Evolutionary conservation across 306 rosid genomes (phyloP).

Genomic region (Acmispon strigosus): DNA sequence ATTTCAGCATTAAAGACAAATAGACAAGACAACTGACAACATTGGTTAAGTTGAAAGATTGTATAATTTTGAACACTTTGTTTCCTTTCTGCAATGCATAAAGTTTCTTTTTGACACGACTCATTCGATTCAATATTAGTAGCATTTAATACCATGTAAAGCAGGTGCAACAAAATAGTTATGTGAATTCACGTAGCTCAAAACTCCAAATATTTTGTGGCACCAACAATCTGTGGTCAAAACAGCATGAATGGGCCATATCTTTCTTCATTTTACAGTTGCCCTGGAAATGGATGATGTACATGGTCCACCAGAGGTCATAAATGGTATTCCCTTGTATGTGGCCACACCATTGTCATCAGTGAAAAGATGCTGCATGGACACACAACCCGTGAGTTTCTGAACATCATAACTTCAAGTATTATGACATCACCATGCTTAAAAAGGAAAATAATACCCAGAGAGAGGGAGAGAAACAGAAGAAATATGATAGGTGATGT

Average conservation of each 20-base stretch:
- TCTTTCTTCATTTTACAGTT: slow-evolving; percentile 47
- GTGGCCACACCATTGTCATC: slow-evolving; percentile 84
- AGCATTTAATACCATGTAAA: slow-evolving; percentile 18
- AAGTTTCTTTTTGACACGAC: neutral
- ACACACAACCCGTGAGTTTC: neutral
- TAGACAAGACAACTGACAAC: no score
- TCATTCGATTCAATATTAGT: neutral
- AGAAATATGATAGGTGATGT: no score
- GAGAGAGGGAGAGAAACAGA: no score
- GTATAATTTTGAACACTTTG: neutral
- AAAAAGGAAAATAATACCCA: no score
- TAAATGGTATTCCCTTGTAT: slow-evolving; percentile 82
- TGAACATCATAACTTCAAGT: neutral
- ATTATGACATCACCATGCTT: neutral
- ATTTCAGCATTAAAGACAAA: no score
- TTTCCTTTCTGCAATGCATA: neutral
- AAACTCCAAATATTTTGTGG: slow-evolving; percentile 12
- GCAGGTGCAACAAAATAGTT: slow-evolving; percentile 13
- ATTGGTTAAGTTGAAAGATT: neutral
- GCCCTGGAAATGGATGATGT: slow-evolving; percentile 67
- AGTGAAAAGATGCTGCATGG: slow-evolving; percentile 84
- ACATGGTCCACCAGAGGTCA: slow-evolving; percentile 91
- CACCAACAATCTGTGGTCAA: slow-evolving; percentile 20
- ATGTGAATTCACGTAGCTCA: neutral
- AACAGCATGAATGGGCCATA: slow-evolving; percentile 15